Conservation (phyloP, 2,329 filamentous ascomycete genomes). For the Ramularia collo-cygni region DNA sequence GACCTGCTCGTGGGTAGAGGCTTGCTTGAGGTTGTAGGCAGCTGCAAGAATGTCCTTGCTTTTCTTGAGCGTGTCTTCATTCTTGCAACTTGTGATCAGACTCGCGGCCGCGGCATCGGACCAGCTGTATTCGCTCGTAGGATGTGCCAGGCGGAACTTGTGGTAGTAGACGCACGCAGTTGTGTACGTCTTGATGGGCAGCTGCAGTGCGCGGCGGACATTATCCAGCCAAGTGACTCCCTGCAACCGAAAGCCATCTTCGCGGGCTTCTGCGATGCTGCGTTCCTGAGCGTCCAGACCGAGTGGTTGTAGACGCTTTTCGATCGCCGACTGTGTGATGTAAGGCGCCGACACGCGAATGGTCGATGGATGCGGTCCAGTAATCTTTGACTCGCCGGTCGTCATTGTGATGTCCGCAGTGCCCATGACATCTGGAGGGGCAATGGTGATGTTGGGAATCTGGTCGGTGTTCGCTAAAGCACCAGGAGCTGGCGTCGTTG, state of each 20-base stretch:
- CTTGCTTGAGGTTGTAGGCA: conserved; percentile 74
- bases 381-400: conserved; percentile 27
- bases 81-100: conserved; percentile 90
- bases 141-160: conserved; percentile 79
- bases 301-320: conserved; percentile 55
- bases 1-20: conserved; percentile 55
- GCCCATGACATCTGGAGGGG: conserved; percentile 18
- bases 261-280: conserved; percentile 49
- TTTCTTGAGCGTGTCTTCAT: conserved; percentile 97
- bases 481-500: conserved; percentile 1
- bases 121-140: conserved; percentile 76
- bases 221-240: conserved; percentile 86
- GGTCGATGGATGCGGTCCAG: conserved; percentile 55
- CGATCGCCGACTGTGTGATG: conserved; percentile 72
- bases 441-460: not conserved
- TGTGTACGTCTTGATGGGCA: conserved; percentile 89
- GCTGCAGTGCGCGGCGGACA: conserved; percentile 67
- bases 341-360: conserved; percentile 66
- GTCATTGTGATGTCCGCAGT: conserved; percentile 25
- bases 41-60: conserved; percentile 87
- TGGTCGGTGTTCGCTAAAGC: no score
- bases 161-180: conserved; percentile 91
- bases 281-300: conserved; percentile 61
- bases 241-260: conserved; percentile 74
- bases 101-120: conserved; percentile 80